These are phyloP conservation scores for Ettlia oleoabundans DNA, from an alignment of 139 green algal species.

Conservation along the genomic window DNA sequence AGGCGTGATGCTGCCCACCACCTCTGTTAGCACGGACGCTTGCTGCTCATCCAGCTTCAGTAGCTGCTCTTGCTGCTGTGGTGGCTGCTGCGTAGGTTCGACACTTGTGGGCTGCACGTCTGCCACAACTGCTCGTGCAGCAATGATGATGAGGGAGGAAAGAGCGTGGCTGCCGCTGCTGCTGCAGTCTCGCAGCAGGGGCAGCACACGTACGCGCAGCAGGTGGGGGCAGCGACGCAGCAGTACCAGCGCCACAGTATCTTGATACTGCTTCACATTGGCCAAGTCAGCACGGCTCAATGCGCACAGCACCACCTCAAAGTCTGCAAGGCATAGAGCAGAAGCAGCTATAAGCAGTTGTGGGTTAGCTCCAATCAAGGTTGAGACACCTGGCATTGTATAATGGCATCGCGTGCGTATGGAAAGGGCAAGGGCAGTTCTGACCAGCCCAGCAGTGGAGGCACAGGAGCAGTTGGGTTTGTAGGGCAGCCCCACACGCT, in stretches of 20 bases:
- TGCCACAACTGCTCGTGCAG: conserved; percentile 6
- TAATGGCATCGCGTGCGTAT: no score
- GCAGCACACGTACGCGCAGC: conserved; percentile 56
- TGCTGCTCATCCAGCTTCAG: background rate
- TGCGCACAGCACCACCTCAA: conserved; percentile 39
- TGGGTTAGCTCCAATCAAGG: background rate
- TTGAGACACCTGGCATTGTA: no score
- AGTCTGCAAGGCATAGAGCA: background rate
- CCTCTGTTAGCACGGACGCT: conserved; percentile 23
- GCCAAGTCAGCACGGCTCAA: conserved; percentile 53
- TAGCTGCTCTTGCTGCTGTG: background rate
- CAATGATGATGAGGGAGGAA: conserved; percentile 61
- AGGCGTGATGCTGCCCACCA: conserved; percentile 53
- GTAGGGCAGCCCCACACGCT: background rate
- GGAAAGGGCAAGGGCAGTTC: no score
- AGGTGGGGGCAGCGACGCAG: conserved; percentile 40
- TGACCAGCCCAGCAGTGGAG: no score
- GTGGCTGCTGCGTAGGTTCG: no score
- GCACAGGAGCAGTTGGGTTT: background rate
- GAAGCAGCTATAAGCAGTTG: background rate
- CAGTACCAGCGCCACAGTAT: conserved; percentile 62
- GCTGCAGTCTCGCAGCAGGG: conserved; percentile 50
- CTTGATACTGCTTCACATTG: conserved; percentile 79
- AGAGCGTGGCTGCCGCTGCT: conserved; percentile 47
- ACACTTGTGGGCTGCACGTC: background rate